These are phyloP conservation scores for Przewalskia tangutica DNA, from an alignment of 257 asterid genomes.

Conservation along the genomic window DNA sequence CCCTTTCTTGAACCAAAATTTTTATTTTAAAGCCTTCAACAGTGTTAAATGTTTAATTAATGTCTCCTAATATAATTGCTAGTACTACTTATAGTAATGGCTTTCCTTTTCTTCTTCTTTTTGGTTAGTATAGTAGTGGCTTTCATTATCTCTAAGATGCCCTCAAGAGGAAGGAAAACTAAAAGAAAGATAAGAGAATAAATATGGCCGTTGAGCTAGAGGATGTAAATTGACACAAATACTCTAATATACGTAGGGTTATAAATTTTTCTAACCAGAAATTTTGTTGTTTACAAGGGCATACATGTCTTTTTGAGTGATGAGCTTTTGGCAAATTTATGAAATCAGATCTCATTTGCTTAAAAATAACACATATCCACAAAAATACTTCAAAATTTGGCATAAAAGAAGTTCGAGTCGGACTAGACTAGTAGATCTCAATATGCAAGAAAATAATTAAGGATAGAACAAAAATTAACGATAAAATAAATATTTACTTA, in stretches of 20 bases:
- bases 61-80: background rate
- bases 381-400: background rate
- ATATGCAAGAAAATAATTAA: background rate
- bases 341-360: background rate
- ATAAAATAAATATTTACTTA: constrained; percentile 16
- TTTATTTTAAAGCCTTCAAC: background rate
- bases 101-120: background rate
- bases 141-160: background rate
- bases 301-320: background rate
- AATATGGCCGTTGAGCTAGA: background rate
- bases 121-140: background rate
- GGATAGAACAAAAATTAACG: background rate
- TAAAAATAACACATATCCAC: background rate
- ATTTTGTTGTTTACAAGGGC: background rate
- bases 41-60: background rate
- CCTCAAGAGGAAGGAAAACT: background rate
- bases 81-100: background rate
- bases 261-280: background rate
- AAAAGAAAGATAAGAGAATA: background rate
- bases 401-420: background rate
- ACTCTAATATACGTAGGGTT: background rate
- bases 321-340: background rate
- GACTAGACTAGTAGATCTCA: background rate
- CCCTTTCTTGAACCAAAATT: background rate
- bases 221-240: background rate